Evolutionary conservation across 1,284 basidiomycete genomes (phyloP).

Genomic region (Pisolithus thermaeus): DNA sequence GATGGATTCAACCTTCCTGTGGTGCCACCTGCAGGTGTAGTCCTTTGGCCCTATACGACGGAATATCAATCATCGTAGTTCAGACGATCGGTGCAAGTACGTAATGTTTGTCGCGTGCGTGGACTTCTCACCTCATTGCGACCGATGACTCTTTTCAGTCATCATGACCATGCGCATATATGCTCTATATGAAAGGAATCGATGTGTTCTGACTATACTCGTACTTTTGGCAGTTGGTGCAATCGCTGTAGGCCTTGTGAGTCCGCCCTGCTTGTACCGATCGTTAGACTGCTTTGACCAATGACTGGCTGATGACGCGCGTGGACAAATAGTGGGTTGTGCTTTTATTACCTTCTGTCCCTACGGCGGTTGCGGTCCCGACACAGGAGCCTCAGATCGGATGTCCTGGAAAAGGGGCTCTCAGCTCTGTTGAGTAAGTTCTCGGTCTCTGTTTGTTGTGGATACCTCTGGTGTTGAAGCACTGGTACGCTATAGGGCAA

Average conservation of each 20-base stretch:
- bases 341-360: not conserved
- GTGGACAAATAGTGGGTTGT: not conserved
- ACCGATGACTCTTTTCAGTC: constrained; percentile 9
- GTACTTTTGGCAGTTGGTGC: constrained; percentile 1
- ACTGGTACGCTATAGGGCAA: too few species aligned
- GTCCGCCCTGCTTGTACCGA: constrained; percentile 2
- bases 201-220: constrained; percentile 13
- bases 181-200: constrained; percentile 22
- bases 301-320: too few species aligned
- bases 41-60: not conserved
- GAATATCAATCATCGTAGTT: constrained; percentile 2
- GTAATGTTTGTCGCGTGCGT: not conserved
- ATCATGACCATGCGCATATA: constrained; percentile 28
- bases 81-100: constrained; percentile 11
- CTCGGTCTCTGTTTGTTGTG: too few species aligned
- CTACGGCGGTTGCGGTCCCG: too few species aligned
- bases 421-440: too few species aligned
- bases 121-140: constrained; percentile 17
- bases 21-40: not conserved
- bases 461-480: too few species aligned
- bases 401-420: too few species aligned
- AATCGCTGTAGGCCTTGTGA: constrained; percentile 15
- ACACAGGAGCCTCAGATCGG: too few species aligned
- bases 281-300: too few species aligned
- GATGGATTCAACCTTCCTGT: not conserved